A percentile compares a stretch with the other conserved stretches of the same genome.
phyloP scores from a whole-genome alignment of 2,329 filamentous ascomycete species.

The Fusarium solani-melongenae region DNA sequence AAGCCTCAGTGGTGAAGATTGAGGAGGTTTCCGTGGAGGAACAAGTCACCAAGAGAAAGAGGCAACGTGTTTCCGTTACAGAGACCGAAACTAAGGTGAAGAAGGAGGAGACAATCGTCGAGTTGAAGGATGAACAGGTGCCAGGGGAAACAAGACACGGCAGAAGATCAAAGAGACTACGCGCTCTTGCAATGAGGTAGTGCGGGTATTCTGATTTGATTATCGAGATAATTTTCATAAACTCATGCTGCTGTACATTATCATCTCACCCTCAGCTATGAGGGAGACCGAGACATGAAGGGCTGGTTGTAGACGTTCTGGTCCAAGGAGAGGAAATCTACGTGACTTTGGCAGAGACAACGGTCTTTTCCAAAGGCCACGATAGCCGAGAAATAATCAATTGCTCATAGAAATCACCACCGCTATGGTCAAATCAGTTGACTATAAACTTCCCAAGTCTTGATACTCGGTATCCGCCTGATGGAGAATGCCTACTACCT shows the following conservation, averaged over 20 bases:
- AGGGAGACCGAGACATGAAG: not conserved
- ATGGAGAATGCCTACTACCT: not conserved
- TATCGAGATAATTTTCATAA: not conserved
- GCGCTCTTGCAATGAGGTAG: conserved; percentile 29
- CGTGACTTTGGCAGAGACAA: not conserved
- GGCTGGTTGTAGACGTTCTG: not conserved
- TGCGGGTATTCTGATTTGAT: not conserved
- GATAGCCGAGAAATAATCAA: not conserved
- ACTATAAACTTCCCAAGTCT: not conserved
- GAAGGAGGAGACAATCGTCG: conserved; percentile 22
- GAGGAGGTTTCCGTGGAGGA: conserved; percentile 40
- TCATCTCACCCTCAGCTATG: not conserved
- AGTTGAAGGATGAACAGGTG: conserved; percentile 25
- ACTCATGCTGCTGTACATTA: not conserved
- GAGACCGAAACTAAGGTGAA: conserved; percentile 29
- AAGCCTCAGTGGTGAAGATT: conserved; percentile 22
- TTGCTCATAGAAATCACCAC: not conserved
- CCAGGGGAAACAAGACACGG: conserved; percentile 16
- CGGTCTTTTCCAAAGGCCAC: not conserved
- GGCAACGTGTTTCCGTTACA: conserved; percentile 31
- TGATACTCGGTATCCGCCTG: not conserved
- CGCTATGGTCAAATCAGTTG: not conserved
- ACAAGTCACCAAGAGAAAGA: conserved; percentile 40
- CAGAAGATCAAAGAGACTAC: conserved; percentile 44
- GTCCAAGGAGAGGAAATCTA: not conserved